Evolutionary conservation across 2,329 filamentous ascomycete species (phyloP).

Genomic region (Acarospora socialis): DNA sequence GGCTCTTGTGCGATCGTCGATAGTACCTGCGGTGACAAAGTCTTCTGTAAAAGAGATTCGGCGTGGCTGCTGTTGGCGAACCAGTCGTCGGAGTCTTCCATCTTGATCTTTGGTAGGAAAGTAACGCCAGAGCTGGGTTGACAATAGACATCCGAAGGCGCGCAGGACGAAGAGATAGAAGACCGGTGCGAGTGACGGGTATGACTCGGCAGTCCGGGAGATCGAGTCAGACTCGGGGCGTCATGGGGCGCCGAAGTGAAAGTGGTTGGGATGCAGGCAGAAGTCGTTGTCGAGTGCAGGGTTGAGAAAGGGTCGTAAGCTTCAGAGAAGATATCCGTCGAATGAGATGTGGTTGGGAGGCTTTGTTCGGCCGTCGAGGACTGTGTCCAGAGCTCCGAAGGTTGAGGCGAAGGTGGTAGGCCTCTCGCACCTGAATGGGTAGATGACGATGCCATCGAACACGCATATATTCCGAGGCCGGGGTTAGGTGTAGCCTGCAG

Average conservation of each 20-base stretch:
- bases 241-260: no score
- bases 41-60: no score
- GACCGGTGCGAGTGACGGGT: slow-evolving; percentile 14
- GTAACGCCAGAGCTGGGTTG: slow-evolving; percentile 7
- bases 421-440: slow-evolving; percentile 11
- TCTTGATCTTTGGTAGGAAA: slow-evolving; percentile 11
- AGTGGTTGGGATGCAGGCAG: not conserved
- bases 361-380: slow-evolving; percentile 13
- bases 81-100: slow-evolving; percentile 13
- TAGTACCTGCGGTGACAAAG: no score
- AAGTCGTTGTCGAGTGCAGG: not conserved
- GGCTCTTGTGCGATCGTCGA: no score
- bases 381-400: slow-evolving; percentile 13
- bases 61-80: slow-evolving; percentile 11
- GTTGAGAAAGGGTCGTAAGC: slow-evolving; percentile 13
- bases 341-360: slow-evolving; percentile 12
- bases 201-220: slow-evolving; percentile 12
- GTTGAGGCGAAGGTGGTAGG: slow-evolving; percentile 14
- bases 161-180: slow-evolving; percentile 13
- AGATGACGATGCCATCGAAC: slow-evolving; percentile 9
- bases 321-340: slow-evolving; percentile 12
- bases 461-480: slow-evolving; percentile 13
- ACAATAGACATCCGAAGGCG: slow-evolving; percentile 9
- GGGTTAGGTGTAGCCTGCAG: slow-evolving; percentile 7
- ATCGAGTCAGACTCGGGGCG: no score